Conservation (phyloP, 2,329 filamentous ascomycete genomes). For the Lomentospora prolificans region DNA sequence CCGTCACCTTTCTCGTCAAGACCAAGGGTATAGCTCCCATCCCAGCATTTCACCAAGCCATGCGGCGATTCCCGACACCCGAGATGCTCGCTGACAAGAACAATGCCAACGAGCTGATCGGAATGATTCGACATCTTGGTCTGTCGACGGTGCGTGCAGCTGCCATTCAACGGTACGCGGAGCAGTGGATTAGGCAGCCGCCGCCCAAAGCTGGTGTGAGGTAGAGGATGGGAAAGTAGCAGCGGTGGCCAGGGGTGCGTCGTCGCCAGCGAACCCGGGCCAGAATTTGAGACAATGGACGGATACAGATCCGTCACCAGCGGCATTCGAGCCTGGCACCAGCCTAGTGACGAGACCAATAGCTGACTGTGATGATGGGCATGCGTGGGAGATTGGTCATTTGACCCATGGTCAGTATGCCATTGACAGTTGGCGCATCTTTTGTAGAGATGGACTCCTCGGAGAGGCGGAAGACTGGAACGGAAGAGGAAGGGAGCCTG, state of each 20-base stretch:
- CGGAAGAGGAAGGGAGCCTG: constrained; percentile 38
- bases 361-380: constrained; percentile 15
- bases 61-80: constrained; percentile 58
- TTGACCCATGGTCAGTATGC: constrained; percentile 76
- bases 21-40: constrained; percentile 67
- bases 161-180: constrained; percentile 61
- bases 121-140: constrained; percentile 60
- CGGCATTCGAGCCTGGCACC: background rate
- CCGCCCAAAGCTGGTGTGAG: constrained; percentile 49
- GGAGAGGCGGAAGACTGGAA: constrained; percentile 57
- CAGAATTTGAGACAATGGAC: background rate
- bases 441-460: constrained; percentile 71
- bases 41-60: constrained; percentile 62
- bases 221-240: constrained; percentile 41
- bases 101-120: constrained; percentile 39
- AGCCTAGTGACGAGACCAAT: background rate
- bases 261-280: background rate
- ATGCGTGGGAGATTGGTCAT: constrained; percentile 76
- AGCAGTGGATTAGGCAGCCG: constrained; percentile 54
- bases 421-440: constrained; percentile 86
- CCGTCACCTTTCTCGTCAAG: constrained; percentile 75
- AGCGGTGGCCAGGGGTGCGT: constrained; percentile 10
- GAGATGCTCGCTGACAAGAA: constrained; percentile 46
- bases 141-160: constrained; percentile 58
- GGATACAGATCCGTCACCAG: background rate